phyloP scores from a whole-genome alignment of 2,329 filamentous ascomycete genomes.

The Curvularia sp. region DNA sequence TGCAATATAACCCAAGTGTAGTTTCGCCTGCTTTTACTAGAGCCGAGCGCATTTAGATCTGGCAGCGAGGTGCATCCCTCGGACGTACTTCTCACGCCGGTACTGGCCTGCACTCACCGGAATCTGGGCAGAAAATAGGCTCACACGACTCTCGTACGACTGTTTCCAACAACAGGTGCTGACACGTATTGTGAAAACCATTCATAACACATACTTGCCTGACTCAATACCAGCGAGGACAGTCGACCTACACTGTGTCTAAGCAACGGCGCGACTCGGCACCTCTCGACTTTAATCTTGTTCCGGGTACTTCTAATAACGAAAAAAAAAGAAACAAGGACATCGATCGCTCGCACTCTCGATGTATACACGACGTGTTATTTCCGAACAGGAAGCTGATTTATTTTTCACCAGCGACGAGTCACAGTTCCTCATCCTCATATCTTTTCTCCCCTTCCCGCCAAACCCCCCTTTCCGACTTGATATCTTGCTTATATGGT shows the following conservation, averaged over 20 bases:
- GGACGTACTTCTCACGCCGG: not conserved
- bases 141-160: not conserved
- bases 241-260: not conserved
- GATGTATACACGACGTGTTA: too few species aligned
- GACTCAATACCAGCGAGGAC: not conserved
- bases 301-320: not conserved
- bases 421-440: too few species aligned
- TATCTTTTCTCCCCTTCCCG: too few species aligned
- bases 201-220: not conserved
- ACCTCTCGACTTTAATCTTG: not conserved
- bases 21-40: not conserved
- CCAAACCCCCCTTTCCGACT: too few species aligned
- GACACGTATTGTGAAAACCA: not conserved
- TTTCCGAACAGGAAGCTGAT: too few species aligned
- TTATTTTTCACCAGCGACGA: too few species aligned
- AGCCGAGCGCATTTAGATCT: not conserved
- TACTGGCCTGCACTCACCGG: conserved; percentile 17
- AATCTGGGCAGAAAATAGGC: conserved; percentile 10
- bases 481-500: not conserved
- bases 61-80: not conserved
- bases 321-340: too few species aligned
- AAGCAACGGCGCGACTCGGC: too few species aligned
- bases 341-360: too few species aligned
- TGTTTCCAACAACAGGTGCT: not conserved
- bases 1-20: conserved; percentile 3